phyloP scores from a whole-genome alignment of 352 stramenopile genomes.

The Globisporangium viniferum region DNA sequence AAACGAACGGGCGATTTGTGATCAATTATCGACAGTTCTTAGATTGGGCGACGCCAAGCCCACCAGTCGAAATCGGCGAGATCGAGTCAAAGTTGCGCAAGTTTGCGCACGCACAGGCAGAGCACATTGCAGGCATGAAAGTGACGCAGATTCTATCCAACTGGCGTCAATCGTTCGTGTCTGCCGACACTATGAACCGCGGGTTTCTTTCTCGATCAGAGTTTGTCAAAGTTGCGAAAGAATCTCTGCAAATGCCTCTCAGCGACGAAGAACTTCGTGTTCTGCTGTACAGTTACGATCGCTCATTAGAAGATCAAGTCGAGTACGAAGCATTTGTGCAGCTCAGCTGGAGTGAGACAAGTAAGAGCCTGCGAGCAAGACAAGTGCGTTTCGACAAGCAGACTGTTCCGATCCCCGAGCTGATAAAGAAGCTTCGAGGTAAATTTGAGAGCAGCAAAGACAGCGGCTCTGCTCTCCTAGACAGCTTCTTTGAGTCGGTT shows the following conservation, averaged over 20 bases:
- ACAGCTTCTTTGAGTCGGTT: constrained; percentile 18
- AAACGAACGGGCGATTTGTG: constrained; percentile 39
- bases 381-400: constrained; percentile 19
- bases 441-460: constrained; percentile 15
- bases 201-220: constrained; percentile 27
- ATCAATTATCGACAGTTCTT: constrained; percentile 71
- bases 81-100: constrained; percentile 51
- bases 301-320: constrained; percentile 43
- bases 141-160: constrained; percentile 33
- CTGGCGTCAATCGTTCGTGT: constrained; percentile 42
- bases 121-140: constrained; percentile 26
- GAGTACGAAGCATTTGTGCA: constrained; percentile 48
- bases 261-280: constrained; percentile 46
- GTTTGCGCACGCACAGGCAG: constrained; percentile 33
- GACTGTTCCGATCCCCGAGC: background rate
- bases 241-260: constrained; percentile 37
- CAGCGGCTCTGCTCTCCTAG: constrained; percentile 11
- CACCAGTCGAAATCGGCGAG: constrained; percentile 31
- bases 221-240: constrained; percentile 40
- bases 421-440: constrained; percentile 19
- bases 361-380: constrained; percentile 17
- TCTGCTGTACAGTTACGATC: constrained; percentile 57
- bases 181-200: constrained; percentile 21
- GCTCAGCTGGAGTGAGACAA: constrained; percentile 52
- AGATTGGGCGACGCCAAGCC: constrained; percentile 55